A percentile compares a stretch with the other conserved stretches of the same genome.
These are phyloP conservation scores for Elongisporangium prolatum DNA, from an alignment of 352 stramenopile genomes.

Conservation along the genomic window DNA sequence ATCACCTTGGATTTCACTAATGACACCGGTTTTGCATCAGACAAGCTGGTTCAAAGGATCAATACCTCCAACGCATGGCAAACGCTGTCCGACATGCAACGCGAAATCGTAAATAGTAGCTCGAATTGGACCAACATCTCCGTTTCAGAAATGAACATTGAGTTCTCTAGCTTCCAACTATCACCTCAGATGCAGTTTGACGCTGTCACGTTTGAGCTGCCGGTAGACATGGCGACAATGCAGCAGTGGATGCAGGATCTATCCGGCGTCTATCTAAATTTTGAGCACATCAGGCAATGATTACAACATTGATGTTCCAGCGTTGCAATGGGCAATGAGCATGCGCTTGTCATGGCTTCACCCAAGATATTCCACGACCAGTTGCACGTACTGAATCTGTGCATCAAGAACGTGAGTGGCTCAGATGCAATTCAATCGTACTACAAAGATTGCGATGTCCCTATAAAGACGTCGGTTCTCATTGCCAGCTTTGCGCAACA, in stretches of 20 bases:
- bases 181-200: too few relatives aligned
- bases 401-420: not conserved
- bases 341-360: not conserved
- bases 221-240: not conserved
- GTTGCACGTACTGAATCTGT: not conserved
- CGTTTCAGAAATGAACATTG: not conserved
- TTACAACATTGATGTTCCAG: not conserved
- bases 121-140: not conserved
- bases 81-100: not conserved
- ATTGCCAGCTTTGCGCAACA: not conserved
- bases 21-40: not conserved
- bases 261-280: not conserved
- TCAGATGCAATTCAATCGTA: not conserved
- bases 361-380: not conserved
- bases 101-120: not conserved
- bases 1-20: not conserved
- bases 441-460: not conserved
- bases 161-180: not conserved
- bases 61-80: not conserved
- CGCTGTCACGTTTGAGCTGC: not conserved
- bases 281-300: not conserved
- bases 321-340: not conserved
- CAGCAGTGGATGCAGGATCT: not conserved
- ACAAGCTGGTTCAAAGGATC: not conserved
- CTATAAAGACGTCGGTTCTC: not conserved